These are phyloP conservation scores for Beauveria scarabaeidicola DNA, from an alignment of 2,329 filamentous ascomycete genomes.

Conservation along the genomic window DNA sequence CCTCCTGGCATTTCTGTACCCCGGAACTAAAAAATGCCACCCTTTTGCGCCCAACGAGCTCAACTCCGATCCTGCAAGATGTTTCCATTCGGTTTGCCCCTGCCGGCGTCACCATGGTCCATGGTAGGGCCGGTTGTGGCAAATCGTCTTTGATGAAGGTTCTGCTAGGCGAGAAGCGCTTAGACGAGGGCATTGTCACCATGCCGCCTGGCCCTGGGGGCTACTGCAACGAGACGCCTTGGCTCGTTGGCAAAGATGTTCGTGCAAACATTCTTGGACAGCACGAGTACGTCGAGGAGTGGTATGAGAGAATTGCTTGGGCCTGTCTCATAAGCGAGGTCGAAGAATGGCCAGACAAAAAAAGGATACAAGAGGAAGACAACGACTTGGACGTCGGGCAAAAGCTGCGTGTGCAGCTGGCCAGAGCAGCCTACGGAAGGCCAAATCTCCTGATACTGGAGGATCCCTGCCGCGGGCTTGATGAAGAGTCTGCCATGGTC, in stretches of 20 bases:
- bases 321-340: neutral
- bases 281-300: neutral
- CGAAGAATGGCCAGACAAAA: neutral
- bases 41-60: neutral
- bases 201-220: conserved; percentile 4
- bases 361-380: neutral
- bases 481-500: neutral
- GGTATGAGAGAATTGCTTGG: neutral
- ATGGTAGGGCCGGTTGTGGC: neutral
- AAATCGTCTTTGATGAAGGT: neutral
- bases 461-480: neutral
- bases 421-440: neutral
- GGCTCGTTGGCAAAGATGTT: conserved; percentile 32
- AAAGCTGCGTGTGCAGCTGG: neutral
- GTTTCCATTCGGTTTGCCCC: neutral
- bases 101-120: conserved; percentile 16
- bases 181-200: neutral
- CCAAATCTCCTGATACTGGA: neutral
- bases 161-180: neutral
- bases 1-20: neutral
- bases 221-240: conserved; percentile 25
- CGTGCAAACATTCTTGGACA: conserved; percentile 29
- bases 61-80: neutral
- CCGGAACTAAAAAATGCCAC: neutral
- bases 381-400: neutral